Evolutionary conservation across 345 rosid genomes (phyloP).

Genomic region (Ceriops decandra): DNA sequence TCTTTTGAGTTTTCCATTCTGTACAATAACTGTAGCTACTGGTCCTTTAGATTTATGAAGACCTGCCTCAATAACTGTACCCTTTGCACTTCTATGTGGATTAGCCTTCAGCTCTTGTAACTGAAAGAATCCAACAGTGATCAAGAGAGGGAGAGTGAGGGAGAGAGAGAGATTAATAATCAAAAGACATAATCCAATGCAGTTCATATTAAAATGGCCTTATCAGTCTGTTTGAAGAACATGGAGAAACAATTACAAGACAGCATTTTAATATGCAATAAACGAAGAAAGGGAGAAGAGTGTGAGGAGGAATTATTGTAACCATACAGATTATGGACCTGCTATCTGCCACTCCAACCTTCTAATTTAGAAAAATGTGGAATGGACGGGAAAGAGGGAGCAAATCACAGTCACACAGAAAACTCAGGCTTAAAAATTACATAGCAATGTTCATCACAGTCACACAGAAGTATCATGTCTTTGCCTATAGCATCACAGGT

Average conservation of each 20-base stretch:
- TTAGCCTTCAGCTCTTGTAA: slow-evolving; percentile 97
- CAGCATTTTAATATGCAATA: no score
- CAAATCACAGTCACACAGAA: background rate
- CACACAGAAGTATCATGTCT: background rate
- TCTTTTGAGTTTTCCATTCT: slow-evolving; percentile 87
- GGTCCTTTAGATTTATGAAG: slow-evolving; percentile 93
- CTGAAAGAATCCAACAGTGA: slow-evolving; percentile 43
- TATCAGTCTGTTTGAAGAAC: no score
- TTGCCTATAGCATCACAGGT: slow-evolving; percentile 7
- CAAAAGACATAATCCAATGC: no score
- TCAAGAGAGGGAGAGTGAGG: no score
- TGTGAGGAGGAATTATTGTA: no score
- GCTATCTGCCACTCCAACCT: no score
- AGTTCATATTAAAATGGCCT: no score
- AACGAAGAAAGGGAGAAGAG: no score
- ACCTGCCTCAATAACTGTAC: slow-evolving; percentile 90
- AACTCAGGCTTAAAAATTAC: background rate
- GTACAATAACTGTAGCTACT: slow-evolving; percentile 84
- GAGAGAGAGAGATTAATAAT: no score
- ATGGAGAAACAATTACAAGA: no score
- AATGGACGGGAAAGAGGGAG: background rate
- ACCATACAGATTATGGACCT: no score
- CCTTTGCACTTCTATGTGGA: slow-evolving; percentile 94
- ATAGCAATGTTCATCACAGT: background rate
- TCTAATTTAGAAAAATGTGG: background rate